Conservation (phyloP, 108 stramenopile genomes). For the Nitzschia sp. region DNA sequence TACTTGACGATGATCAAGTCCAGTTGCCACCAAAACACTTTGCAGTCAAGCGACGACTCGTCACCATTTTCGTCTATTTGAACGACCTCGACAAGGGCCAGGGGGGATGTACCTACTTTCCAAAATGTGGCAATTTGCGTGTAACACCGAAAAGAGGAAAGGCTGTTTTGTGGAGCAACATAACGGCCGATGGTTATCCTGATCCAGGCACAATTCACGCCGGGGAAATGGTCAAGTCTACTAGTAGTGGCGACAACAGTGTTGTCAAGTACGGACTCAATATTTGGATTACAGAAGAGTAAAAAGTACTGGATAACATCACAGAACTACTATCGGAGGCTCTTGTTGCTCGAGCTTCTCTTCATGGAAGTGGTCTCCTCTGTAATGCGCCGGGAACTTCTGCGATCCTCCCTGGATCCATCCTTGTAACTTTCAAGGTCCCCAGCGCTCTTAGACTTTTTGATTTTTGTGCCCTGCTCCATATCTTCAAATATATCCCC, state of each 20-base stretch:
- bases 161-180: conserved; percentile 59
- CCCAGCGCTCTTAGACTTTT: background rate
- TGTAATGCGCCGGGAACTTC: too few species aligned
- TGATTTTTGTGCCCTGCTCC: background rate
- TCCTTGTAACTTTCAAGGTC: conserved; percentile 1
- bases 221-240: conserved; percentile 39
- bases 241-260: background rate
- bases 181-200: conserved; percentile 42
- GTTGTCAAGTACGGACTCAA: conserved; percentile 63
- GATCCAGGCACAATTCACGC: conserved; percentile 62
- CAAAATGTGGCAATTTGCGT: conserved; percentile 37
- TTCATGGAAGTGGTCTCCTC: background rate
- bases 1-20: conserved; percentile 49
- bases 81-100: conserved; percentile 44
- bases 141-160: conserved; percentile 52
- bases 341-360: background rate
- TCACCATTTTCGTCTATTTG: conserved; percentile 68
- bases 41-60: conserved; percentile 47
- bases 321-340: background rate
- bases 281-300: conserved; percentile 69
- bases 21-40: conserved; percentile 46
- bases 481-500: background rate
- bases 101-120: conserved; percentile 52
- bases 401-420: too few species aligned
- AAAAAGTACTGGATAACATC: conserved; percentile 1